Percentiles rank a stretch among this genome's conserved stretches.
Evolutionary conservation across 2,329 filamentous ascomycete species (phyloP).

Genomic region (Xylaria sp.): DNA sequence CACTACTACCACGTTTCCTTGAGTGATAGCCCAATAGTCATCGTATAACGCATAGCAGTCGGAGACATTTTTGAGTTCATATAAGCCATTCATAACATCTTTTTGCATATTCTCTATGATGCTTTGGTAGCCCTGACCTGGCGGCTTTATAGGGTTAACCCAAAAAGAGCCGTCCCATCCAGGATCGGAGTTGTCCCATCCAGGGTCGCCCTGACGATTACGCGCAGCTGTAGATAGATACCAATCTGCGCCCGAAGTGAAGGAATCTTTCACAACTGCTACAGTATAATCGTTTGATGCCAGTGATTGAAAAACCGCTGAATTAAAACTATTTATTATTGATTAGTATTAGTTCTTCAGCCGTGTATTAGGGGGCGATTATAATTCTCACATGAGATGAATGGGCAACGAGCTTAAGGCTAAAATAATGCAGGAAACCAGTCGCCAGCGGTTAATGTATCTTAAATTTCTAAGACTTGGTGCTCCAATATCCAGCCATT

Average conservation of each 20-base stretch:
- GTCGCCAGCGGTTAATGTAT: constrained; percentile 30
- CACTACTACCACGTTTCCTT: constrained; percentile 39
- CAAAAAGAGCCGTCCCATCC: no score
- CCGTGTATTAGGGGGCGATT: not conserved
- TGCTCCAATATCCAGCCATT: constrained; percentile 38
- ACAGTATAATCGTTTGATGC: constrained; percentile 39
- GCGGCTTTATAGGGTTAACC: constrained; percentile 21
- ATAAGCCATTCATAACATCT: constrained; percentile 27
- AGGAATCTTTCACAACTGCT: constrained; percentile 38
- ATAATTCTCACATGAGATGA: constrained; percentile 35
- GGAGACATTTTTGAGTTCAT: constrained; percentile 30
- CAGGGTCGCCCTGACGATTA: constrained; percentile 32
- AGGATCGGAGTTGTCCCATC: constrained; percentile 30
- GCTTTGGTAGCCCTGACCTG: constrained; percentile 20
- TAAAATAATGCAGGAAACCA: constrained; percentile 29
- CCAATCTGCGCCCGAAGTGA: constrained; percentile 33
- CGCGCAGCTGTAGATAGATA: constrained; percentile 29
- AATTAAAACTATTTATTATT: constrained; percentile 34
- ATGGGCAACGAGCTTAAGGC: constrained; percentile 35
- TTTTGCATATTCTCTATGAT: constrained; percentile 35
- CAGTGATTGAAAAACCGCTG: constrained; percentile 40
- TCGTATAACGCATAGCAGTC: constrained; percentile 38
- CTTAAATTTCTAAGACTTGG: constrained; percentile 37
- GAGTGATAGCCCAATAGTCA: constrained; percentile 37
- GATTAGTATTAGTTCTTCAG: constrained; percentile 6